phyloP scores from a whole-genome alignment of 1,284 basidiomycete species.

The Melampsora americana region DNA sequence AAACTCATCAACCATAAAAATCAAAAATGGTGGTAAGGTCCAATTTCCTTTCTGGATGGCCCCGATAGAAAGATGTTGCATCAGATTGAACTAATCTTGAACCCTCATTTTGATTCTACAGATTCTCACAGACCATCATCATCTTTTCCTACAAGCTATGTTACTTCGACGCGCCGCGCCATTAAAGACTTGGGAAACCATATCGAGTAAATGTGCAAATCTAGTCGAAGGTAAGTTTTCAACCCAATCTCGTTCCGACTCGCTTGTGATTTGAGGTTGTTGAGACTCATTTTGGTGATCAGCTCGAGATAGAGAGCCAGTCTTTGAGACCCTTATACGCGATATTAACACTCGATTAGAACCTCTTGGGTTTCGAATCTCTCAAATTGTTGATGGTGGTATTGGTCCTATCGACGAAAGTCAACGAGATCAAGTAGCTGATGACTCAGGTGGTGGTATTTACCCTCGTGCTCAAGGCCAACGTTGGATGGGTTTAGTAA shows the following conservation, averaged over 20 bases:
- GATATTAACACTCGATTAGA: conserved; percentile 28
- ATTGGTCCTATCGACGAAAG: conserved; percentile 23
- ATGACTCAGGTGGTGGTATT: no score
- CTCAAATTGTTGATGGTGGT: conserved; percentile 21
- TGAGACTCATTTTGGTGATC: not conserved
- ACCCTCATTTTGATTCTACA: no score
- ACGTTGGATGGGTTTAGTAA: conserved; percentile 31
- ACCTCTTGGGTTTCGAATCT: conserved; percentile 29
- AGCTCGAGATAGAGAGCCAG: conserved; percentile 17
- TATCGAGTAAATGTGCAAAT: conserved; percentile 15
- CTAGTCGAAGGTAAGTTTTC: conserved; percentile 7
- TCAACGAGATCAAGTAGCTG: not conserved
- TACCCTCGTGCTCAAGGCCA: not conserved
- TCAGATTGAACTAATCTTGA: no score
- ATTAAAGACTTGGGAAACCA: conserved; percentile 9
- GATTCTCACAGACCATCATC: conserved; percentile 23
- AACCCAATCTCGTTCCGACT: not conserved
- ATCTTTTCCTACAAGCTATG: conserved; percentile 34
- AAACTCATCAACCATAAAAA: no score
- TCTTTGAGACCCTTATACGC: conserved; percentile 12
- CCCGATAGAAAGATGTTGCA: no score
- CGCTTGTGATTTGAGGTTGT: not conserved
- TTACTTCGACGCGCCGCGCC: conserved; percentile 28
- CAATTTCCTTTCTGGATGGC: no score
- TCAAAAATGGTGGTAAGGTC: no score